A percentile compares a stretch with the other conserved stretches of the same genome.
Evolutionary conservation across 129 eudicot species (phyloP).

Genomic region (Chrysanthemum seticuspe): DNA sequence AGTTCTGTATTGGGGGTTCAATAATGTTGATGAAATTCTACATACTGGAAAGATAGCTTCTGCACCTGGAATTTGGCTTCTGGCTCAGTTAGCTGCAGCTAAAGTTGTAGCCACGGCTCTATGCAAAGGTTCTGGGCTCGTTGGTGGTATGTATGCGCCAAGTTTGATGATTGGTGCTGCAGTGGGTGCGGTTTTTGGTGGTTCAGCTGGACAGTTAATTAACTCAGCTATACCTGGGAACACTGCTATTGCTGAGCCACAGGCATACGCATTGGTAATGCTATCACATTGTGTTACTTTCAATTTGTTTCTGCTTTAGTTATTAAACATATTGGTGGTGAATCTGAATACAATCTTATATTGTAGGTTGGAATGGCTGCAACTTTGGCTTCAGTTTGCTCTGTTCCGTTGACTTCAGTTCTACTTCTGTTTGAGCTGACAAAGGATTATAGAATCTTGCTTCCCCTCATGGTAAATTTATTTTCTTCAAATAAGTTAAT

Average conservation of each 20-base stretch:
- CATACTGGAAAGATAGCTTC: constrained; percentile 96
- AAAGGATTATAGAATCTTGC: constrained; percentile 93
- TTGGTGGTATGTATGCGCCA: constrained; percentile 97
- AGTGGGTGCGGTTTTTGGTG: constrained; percentile 98
- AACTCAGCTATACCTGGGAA: constrained; percentile 95
- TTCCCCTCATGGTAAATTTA: constrained; percentile 94
- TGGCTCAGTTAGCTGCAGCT: constrained; percentile 91
- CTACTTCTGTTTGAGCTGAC: constrained; percentile 96
- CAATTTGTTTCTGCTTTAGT: constrained; percentile 1
- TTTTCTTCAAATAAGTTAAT: background rate
- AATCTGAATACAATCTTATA: constrained; percentile 8
- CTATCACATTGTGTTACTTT: background rate
- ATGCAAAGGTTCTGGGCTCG: constrained; percentile 97
- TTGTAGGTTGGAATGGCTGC: constrained; percentile 99
- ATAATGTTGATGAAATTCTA: constrained; percentile 91
- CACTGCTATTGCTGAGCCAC: constrained; percentile 96
- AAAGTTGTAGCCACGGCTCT: constrained; percentile 97
- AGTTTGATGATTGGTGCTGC: constrained; percentile 99
- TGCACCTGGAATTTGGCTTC: constrained; percentile 96
- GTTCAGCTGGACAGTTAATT: constrained; percentile 79
- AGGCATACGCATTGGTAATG: constrained; percentile 95
- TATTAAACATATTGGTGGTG: background rate
- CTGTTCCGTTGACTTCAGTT: constrained; percentile 96
- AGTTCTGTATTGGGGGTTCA: constrained; percentile 94
- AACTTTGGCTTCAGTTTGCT: constrained; percentile 95